Base-by-base conservation (phyloP, 495 filamentous ascomycete species). In the Xylaria bambusicola region DNA sequence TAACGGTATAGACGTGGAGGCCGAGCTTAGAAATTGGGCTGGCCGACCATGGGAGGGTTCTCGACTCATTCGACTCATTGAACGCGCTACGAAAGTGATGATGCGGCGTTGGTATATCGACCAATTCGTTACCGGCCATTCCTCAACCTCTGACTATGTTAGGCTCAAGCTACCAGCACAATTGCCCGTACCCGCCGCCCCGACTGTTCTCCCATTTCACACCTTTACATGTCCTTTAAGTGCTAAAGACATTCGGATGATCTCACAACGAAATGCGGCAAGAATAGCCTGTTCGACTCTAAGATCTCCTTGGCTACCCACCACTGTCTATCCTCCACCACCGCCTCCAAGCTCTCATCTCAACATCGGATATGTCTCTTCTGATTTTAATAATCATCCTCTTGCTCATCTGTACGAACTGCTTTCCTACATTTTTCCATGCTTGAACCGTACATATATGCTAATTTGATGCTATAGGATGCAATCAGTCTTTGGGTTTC, bases 351-450 rank as follows among this genome's bases (percentile, higher is more conserved):
- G 78, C 27, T 92, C 94, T 0, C 84, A 88, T 60, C 84, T 99
- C 36, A 90, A 89, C 62, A 87, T 99, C 53, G 94, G 94, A 45
- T 99, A 99, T 69, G 87, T 99, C 27, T 98, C 94, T 1, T 97
- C 93, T 0, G 94, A 99, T 71, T 99, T 99, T 75, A 99, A 99
- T 69, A 99, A 99, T 69, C 94, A 99, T 67, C 94, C 94, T 31
- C 80, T 99, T 40, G 94, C 95, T 5, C 92, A 97, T 75, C 72
- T 97, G 77, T 81, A 65, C 74, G 78, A 72, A 52, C 20, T 12
- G 18, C 3, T 29, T 4, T 58, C n/a, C n/a, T n/a, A n/a, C 38
- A 26, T 52, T 8, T 52, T 49, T 61, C 3, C 49, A 9, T 24
- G 17, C n/a, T 13, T 53, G 10, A 58, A 29, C 12, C 21, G 7